Evolutionary conservation across 345 rosid genomes (phyloP), one percentile per base, ranked within the genome.

Genomic region (Mercurialis annua): DNA sequence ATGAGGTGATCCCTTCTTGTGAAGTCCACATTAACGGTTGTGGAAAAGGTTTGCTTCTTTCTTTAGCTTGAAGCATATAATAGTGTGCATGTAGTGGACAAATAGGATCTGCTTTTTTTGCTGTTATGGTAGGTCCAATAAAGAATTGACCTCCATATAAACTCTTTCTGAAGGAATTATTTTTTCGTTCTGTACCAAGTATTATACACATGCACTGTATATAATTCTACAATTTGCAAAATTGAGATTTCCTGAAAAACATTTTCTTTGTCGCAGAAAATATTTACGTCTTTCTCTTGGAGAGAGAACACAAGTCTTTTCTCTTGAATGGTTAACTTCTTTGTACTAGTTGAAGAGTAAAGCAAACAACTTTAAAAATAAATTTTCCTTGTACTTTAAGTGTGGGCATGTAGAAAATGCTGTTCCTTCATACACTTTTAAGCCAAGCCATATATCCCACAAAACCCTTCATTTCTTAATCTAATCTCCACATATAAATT

Each of bases 371-470:
- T 67, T 4, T 68, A 80, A 75, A 77, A 42, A 55, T 10, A 46
- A 58, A 64, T 74, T 72, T 95, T 79, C 78, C 98, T 92, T 91
- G 87, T 79, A 81, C 98, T 89, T 89, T 62, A 94, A 90, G 97
- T 71, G 80, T 80, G 33, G 84, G 80, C 85, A 65, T 81, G 81
- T 76, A 74, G 81, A 76, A 82, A 83, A 83, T 79, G 81, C 70
- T 71, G 81, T 75, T 76, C 71, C 80, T 88, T 86, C 84, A 82
- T 88, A 69, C 81, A 79, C 98, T 94, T 94, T 80, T 85, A 94
- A 94, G 98, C 89, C 81, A 94, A 94, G 97, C 86, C 87, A 83
- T 66, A 78, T 48, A 70, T 69, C 44, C 71, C 71, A 67, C 72
- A 83, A 69, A 77, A 61, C 79, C 69, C 78, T 83, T 82, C 64